Evolutionary conservation across 352 stramenopile genomes (phyloP).

Genomic region (Elongisporangium undulatum): DNA sequence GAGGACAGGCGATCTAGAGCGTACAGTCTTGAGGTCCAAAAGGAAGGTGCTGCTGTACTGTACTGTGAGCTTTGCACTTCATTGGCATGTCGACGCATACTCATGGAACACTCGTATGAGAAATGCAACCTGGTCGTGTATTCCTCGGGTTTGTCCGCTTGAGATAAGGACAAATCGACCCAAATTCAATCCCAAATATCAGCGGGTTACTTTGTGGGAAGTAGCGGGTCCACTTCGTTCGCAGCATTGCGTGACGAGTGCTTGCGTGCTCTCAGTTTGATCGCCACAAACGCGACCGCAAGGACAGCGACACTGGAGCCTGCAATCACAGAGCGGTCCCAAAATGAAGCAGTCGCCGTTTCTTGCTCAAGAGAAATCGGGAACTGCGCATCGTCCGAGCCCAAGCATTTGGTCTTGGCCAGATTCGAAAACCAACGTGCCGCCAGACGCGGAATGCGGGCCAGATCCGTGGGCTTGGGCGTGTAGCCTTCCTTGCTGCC

Average conservation of each 20-base stretch:
- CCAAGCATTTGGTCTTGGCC: conserved; percentile 24
- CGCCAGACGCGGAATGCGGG: conserved; percentile 28
- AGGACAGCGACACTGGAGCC: not conserved
- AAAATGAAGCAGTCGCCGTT: not conserved
- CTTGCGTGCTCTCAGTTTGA: not conserved
- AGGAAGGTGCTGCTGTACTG: too few species aligned
- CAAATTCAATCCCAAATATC: too few species aligned
- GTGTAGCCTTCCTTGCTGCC: conserved; percentile 20
- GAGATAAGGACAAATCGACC: too few species aligned
- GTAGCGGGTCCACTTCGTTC: not conserved
- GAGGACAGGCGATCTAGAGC: too few species aligned
- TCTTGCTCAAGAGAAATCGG: not conserved
- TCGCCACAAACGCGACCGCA: not conserved
- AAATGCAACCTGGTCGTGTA: too few species aligned
- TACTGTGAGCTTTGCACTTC: too few species aligned
- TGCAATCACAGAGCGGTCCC: not conserved
- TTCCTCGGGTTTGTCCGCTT: too few species aligned
- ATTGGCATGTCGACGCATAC: too few species aligned
- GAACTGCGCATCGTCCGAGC: not conserved
- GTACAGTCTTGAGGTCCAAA: too few species aligned
- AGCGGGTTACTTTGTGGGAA: not conserved
- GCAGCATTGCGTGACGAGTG: not conserved
- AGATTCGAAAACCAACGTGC: conserved; percentile 36
- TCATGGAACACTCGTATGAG: too few species aligned
- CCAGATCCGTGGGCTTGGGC: conserved; percentile 24